These are phyloP conservation scores for Cocos nucifera DNA, from an alignment of 176 grass and related monocot species.

Conservation along the genomic window DNA sequence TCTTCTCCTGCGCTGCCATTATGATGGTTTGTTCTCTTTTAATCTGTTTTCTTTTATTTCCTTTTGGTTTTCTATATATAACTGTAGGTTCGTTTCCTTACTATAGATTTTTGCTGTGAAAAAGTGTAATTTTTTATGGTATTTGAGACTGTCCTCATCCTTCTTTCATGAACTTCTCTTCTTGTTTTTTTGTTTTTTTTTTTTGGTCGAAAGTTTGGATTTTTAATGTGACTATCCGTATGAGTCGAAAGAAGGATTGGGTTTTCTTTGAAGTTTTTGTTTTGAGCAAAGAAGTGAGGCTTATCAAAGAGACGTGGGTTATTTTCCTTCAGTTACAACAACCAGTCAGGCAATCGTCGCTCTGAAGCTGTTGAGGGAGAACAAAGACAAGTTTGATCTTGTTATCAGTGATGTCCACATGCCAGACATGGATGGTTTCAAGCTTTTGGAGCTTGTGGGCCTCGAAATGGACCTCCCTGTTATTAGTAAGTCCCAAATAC, in stretches of 20 bases:
- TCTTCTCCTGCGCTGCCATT: conserved; percentile 14
- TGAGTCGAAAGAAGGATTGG: not conserved
- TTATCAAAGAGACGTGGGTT: not conserved
- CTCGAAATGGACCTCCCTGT: conserved; percentile 78
- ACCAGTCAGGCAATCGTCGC: conserved; percentile 26
- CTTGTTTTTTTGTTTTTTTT: no score
- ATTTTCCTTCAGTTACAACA: conserved; percentile 35
- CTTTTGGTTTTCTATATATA: not conserved
- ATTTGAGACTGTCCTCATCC: no score
- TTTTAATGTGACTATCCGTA: no score
- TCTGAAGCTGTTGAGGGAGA: conserved; percentile 37
- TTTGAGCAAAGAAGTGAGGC: no score
- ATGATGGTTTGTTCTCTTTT: conserved; percentile 1
- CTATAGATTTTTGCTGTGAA: conserved; percentile 9
- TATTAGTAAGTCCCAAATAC: conserved; percentile 34
- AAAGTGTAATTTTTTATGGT: not conserved
- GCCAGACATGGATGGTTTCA: conserved; percentile 60
- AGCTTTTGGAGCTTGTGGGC: conserved; percentile 41
- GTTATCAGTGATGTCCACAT: conserved; percentile 79
- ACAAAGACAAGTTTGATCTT: conserved; percentile 46
- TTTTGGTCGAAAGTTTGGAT: no score
- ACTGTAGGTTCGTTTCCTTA: no score
- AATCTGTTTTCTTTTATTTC: not conserved
- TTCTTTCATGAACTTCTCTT: no score
- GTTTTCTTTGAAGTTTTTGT: not conserved